phyloP scores from a whole-genome alignment of 1,139 yeast genomes.

The Yamadazyma blattariae region DNA sequence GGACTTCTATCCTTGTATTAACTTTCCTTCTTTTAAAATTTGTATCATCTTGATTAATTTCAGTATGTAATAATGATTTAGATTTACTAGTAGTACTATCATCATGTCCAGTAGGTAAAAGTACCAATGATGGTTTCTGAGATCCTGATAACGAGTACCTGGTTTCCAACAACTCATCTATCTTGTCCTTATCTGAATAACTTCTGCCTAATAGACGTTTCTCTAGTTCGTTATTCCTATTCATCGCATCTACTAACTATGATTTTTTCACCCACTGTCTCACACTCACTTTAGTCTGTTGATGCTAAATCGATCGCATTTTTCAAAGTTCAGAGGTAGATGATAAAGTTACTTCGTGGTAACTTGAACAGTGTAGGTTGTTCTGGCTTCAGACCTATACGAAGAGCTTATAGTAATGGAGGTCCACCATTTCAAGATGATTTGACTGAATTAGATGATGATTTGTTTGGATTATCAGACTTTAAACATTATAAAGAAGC shows the following conservation, averaged over 20 bases:
- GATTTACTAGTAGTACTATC: slow-evolving; percentile 13
- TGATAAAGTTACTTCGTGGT: neutral
- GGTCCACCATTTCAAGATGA: slow-evolving; percentile 42
- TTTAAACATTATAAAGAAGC: slow-evolving; percentile 40
- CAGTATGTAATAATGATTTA: slow-evolving; percentile 18
- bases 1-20: slow-evolving; percentile 45
- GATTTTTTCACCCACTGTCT: too few species aligned
- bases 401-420: slow-evolving; percentile 5
- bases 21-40: slow-evolving; percentile 18
- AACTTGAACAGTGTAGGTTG: neutral
- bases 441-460: slow-evolving; percentile 29
- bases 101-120: slow-evolving; percentile 32
- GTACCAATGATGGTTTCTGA: slow-evolving; percentile 56
- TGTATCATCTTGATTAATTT: slow-evolving; percentile 9
- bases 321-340: too few species aligned
- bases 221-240: slow-evolving; percentile 42
- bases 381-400: too few species aligned
- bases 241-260: slow-evolving; percentile 5
- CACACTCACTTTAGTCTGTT: too few species aligned
- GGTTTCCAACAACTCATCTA: slow-evolving; percentile 49
- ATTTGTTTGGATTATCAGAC: slow-evolving; percentile 37
- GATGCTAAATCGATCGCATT: too few species aligned
- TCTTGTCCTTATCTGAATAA: slow-evolving; percentile 36
- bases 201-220: slow-evolving; percentile 50
- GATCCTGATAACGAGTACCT: slow-evolving; percentile 57